Conservation (phyloP, 1,284 basidiomycete species). For the Prillingera fragicola region DNA sequence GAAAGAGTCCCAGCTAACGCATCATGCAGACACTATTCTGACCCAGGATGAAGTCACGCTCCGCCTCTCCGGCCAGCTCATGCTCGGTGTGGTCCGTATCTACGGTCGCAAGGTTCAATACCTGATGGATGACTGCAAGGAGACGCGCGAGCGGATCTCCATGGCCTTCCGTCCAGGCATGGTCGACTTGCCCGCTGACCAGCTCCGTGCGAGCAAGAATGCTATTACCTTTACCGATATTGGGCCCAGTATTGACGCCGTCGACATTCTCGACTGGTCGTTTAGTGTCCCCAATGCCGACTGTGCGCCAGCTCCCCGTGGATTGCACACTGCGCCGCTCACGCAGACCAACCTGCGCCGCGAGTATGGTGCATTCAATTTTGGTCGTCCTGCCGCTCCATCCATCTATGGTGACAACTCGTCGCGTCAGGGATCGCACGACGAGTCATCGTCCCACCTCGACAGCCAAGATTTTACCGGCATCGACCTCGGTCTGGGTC, state of each 20-base stretch:
- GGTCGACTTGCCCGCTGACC: conserved; percentile 91
- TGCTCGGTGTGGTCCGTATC: conserved; percentile 93
- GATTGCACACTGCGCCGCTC: conserved; percentile 19
- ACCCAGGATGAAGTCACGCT: conserved; percentile 86
- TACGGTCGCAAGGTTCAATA: conserved; percentile 98
- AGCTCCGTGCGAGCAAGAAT: conserved; percentile 77
- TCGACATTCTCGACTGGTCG: conserved; percentile 44
- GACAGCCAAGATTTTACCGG: conserved; percentile 70
- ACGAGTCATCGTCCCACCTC: conserved; percentile 55
- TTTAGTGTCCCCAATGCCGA: conserved; percentile 12
- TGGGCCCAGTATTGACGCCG: conserved; percentile 11
- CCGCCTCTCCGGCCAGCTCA: conserved; percentile 85
- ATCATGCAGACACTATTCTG: conserved; percentile 74
- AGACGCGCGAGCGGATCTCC: conserved; percentile 90
- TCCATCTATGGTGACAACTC: conserved; percentile 40
- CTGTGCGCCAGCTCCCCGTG: conserved; percentile 6
- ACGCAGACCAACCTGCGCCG: conserved; percentile 27
- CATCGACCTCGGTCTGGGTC: conserved; percentile 39
- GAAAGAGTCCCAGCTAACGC: neutral
- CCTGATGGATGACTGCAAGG: conserved; percentile 94
- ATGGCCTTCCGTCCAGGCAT: conserved; percentile 90
- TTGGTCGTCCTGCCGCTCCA: conserved; percentile 47
- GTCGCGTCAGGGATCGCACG: conserved; percentile 35
- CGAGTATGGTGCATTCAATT: conserved; percentile 45
- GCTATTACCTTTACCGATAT: conserved; percentile 47